These are phyloP conservation scores for Puccinia horiana DNA, from an alignment of 1,284 basidiomycete species.

Conservation along the genomic window DNA sequence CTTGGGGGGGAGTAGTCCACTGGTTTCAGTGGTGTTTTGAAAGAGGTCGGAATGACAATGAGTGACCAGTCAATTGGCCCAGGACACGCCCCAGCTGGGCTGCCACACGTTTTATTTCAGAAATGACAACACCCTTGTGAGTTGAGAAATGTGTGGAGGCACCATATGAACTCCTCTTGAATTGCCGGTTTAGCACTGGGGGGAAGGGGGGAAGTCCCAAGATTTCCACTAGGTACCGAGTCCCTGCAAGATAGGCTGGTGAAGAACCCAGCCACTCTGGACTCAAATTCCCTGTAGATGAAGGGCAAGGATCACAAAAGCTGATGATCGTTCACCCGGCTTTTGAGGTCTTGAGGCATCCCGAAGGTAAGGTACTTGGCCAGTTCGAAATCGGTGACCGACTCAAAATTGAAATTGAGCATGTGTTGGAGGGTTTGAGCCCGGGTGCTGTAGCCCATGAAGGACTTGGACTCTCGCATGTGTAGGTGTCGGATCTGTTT, in stretches of 20 bases:
- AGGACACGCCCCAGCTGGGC: too few species aligned
- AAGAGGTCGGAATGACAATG: not conserved
- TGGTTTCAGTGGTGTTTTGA: not conserved
- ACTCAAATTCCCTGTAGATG: not conserved
- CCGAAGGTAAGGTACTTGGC: not conserved
- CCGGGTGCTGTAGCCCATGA: constrained; percentile 9
- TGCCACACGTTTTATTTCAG: constrained; percentile 25
- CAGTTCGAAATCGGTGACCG: not conserved
- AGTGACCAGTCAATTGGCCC: not conserved
- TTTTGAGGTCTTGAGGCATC: not conserved
- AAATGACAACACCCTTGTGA: not conserved
- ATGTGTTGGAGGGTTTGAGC: not conserved
- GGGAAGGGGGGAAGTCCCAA: not conserved
- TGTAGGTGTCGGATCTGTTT: not conserved
- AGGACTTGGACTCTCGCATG: not conserved
- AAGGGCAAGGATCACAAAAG: not conserved
- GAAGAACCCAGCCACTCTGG: not conserved
- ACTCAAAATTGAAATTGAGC: not conserved
- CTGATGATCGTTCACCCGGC: not conserved
- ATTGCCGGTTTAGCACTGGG: not conserved
- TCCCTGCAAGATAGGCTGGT: not conserved
- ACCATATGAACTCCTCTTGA: not conserved
- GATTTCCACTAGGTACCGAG: not conserved
- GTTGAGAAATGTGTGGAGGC: not conserved
- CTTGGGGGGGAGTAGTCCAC: not conserved